These are phyloP conservation scores for Pachyrhizus erosus DNA, from an alignment of 306 rosid species.

Conservation along the genomic window DNA sequence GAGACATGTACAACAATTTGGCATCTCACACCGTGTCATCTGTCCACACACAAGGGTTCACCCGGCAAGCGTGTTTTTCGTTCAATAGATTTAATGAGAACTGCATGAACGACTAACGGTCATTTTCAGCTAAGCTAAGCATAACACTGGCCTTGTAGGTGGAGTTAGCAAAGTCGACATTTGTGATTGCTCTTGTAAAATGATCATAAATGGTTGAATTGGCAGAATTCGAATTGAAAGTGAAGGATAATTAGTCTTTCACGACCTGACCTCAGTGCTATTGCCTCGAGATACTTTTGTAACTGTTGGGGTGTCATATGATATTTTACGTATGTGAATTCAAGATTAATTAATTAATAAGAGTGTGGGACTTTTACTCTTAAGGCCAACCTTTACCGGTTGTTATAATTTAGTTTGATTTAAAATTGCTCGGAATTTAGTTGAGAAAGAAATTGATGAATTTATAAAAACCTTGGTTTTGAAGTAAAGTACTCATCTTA, in stretches of 20 bases:
- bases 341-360: not conserved
- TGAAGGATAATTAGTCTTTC: not conserved
- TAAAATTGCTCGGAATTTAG: not conserved
- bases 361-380: not conserved
- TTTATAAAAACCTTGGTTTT: not conserved
- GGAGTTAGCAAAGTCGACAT: not conserved
- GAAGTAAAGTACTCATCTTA: not conserved
- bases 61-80: no score
- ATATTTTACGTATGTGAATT: not conserved
- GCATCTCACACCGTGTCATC: not conserved
- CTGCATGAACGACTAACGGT: not conserved
- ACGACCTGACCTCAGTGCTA: not conserved
- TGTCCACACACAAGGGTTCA: no score
- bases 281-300: not conserved
- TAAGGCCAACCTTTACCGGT: not conserved
- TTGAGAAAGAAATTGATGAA: no score
- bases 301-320: not conserved
- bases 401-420: not conserved
- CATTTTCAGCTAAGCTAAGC: not conserved
- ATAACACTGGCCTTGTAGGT: not conserved
- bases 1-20: not conserved
- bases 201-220: not conserved
- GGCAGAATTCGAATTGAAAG: not conserved
- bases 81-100: no score
- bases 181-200: not conserved